Percentiles rank a stretch among this genome's conserved stretches.
phyloP scores from a whole-genome alignment of 164 flowering plant species.

The Macadamia integrifolia region DNA sequence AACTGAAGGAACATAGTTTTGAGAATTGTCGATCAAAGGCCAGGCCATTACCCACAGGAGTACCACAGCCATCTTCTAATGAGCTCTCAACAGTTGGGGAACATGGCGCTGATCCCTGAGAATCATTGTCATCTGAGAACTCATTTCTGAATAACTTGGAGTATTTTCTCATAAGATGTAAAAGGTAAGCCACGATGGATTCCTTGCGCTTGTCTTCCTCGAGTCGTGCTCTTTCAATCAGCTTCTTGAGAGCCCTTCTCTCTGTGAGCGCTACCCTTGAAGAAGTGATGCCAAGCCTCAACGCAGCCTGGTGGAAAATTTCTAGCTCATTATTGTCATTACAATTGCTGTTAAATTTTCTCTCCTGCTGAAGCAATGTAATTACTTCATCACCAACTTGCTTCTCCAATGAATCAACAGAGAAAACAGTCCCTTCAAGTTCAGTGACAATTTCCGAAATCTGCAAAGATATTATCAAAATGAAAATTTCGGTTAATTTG shows the following conservation, averaged over 20 bases:
- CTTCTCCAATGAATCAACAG: constrained; percentile 78
- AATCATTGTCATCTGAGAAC: constrained; percentile 85
- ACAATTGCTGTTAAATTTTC: constrained; percentile 43
- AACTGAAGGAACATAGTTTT: constrained; percentile 74
- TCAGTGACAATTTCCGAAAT: constrained; percentile 69
- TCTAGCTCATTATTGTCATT: constrained; percentile 78
- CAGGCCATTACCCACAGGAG: constrained; percentile 30
- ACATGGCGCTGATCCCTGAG: constrained; percentile 97
- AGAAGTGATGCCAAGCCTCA: constrained; percentile 81
- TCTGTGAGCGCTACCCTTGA: constrained; percentile 91
- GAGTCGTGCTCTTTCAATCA: constrained; percentile 69
- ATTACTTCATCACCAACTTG: constrained; percentile 93
- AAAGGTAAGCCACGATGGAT: constrained; percentile 86
- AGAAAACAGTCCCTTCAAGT: constrained; percentile 54
- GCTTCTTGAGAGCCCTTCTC: constrained; percentile 88
- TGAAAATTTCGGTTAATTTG: not conserved
- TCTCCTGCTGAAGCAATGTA: constrained; percentile 82
- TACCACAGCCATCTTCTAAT: constrained; percentile 43
- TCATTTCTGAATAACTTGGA: constrained; percentile 91
- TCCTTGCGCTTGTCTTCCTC: constrained; percentile 98
- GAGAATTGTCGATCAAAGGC: constrained; percentile 79
- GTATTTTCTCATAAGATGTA: constrained; percentile 92
- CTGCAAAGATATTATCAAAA: constrained; percentile 32
- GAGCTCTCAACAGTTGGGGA: constrained; percentile 78
- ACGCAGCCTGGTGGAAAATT: constrained; percentile 86